Conservation (phyloP, 2,329 filamentous ascomycete genomes). For the Chrysoporthe austroafricana region DNA sequence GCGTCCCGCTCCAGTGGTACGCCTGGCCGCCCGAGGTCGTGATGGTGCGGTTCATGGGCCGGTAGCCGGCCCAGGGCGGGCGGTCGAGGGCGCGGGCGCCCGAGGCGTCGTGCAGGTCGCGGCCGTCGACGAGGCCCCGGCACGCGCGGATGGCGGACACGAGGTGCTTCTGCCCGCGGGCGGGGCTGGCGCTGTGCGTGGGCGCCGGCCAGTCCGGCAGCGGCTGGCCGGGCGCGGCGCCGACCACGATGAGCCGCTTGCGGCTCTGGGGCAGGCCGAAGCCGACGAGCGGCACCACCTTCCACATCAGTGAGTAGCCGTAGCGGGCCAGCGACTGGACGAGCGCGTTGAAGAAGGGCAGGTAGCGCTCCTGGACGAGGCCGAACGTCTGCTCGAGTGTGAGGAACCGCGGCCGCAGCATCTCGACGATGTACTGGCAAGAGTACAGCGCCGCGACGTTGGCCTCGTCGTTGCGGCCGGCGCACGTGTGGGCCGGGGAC, state of each 20-base stretch:
- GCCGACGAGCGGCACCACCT: constrained; percentile 55
- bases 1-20: constrained; percentile 66
- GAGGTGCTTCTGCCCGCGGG: constrained; percentile 41
- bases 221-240: constrained; percentile 68
- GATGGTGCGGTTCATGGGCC: constrained; percentile 59
- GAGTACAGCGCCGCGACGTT: constrained; percentile 66
- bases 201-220: constrained; percentile 67
- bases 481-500: constrained; percentile 70
- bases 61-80: constrained; percentile 49
- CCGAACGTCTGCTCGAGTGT: constrained; percentile 83
- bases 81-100: constrained; percentile 32
- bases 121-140: constrained; percentile 35
- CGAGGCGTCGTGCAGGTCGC: constrained; percentile 45
- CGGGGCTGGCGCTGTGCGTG: constrained; percentile 57
- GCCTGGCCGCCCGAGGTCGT: constrained; percentile 66
- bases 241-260: constrained; percentile 60
- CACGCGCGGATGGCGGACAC: constrained; percentile 52
- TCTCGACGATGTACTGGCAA: constrained; percentile 59
- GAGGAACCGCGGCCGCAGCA: constrained; percentile 66
- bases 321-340: constrained; percentile 66
- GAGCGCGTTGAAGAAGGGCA: constrained; percentile 59
- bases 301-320: constrained; percentile 74
- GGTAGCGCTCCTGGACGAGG: constrained; percentile 57
- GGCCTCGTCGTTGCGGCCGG: constrained; percentile 62
- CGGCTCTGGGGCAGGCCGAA: constrained; percentile 57